A percentile compares a stretch with the other conserved stretches of the same genome.
These are phyloP conservation scores for Aspergillus alliaceus DNA, from an alignment of 2,329 filamentous ascomycete genomes.

Conservation along the genomic window DNA sequence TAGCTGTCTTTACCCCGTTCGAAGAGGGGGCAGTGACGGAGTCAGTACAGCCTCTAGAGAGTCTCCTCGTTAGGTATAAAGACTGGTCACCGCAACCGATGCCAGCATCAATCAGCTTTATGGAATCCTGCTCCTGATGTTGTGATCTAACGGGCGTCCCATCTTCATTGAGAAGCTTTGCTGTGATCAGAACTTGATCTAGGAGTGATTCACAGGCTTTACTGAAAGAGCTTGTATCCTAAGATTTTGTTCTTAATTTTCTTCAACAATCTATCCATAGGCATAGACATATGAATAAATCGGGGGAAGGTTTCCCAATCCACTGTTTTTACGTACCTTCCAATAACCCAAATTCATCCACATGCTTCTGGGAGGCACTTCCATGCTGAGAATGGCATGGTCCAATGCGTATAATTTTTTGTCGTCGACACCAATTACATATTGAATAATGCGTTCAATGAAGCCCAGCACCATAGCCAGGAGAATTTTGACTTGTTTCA, in stretches of 20 bases:
- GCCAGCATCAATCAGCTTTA: constrained; percentile 51
- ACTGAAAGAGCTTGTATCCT: constrained; percentile 38
- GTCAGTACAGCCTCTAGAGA: neutral
- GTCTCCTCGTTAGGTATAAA: constrained; percentile 38
- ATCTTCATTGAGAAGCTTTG: constrained; percentile 38
- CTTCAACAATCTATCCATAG: neutral
- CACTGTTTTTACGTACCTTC: constrained; percentile 39
- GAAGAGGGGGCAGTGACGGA: neutral
- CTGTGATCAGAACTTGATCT: constrained; percentile 46
- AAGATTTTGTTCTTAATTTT: constrained; percentile 13
- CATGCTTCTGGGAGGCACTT: constrained; percentile 51
- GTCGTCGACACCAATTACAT: neutral
- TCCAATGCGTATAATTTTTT: constrained; percentile 25
- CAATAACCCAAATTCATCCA: constrained; percentile 67
- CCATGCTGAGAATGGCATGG: constrained; percentile 57
- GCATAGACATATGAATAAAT: neutral
- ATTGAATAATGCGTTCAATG: neutral
- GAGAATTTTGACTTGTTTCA: neutral
- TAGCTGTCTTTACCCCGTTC: neutral
- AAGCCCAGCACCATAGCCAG: neutral
- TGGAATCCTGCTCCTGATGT: constrained; percentile 4
- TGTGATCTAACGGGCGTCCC: constrained; percentile 6
- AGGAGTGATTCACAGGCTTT: constrained; percentile 54
- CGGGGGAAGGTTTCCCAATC: neutral
- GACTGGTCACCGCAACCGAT: constrained; percentile 63